A percentile compares a stretch with the other conserved stretches of the same genome.
Conservation (phyloP, 140 eudicot genomes). For the Bidens hawaiensis region DNA sequence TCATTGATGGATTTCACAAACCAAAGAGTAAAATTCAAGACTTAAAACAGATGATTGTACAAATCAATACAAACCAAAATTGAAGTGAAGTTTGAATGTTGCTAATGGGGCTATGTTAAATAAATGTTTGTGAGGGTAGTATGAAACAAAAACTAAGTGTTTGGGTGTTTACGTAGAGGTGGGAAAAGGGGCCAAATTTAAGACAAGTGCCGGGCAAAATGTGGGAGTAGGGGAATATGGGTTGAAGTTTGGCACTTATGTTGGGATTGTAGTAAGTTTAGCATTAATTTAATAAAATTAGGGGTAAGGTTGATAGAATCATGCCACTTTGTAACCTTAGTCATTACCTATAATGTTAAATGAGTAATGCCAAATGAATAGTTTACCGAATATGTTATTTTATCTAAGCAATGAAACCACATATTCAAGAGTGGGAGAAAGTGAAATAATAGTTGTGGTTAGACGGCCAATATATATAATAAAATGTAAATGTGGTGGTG, state of each 20-base stretch:
- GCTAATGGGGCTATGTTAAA: too few relatives aligned
- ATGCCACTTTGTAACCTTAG: conserved; percentile 14
- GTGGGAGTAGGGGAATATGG: not conserved
- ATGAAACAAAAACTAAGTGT: not conserved
- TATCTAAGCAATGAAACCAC: not conserved
- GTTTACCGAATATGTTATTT: not conserved
- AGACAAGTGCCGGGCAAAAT: conserved; percentile 17
- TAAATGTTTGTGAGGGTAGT: not conserved
- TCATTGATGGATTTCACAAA: conserved; percentile 18
- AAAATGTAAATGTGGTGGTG: too few relatives aligned
- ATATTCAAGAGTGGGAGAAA: conserved; percentile 1
- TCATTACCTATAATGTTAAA: conserved; percentile 14
- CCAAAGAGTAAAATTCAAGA: conserved; percentile 9
- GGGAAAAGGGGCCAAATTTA: conserved; percentile 17
- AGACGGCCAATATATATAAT: conserved; percentile 9
- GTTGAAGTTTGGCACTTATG: conserved; percentile 2
- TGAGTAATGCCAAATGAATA: conserved; percentile 16
- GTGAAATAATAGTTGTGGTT: conserved; percentile 18
- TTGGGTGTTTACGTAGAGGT: conserved; percentile 12
- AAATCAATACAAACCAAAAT: not conserved
- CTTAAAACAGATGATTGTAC: conserved; percentile 16
- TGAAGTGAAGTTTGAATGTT: not conserved
- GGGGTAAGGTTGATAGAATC: not conserved
- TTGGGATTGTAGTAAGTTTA: conserved; percentile 1
- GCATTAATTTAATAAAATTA: not conserved